A percentile compares a stretch with the other conserved stretches of the same genome.
Conservation (phyloP, 2,329 filamentous ascomycete species). For the Cordyceps tenuipes region DNA sequence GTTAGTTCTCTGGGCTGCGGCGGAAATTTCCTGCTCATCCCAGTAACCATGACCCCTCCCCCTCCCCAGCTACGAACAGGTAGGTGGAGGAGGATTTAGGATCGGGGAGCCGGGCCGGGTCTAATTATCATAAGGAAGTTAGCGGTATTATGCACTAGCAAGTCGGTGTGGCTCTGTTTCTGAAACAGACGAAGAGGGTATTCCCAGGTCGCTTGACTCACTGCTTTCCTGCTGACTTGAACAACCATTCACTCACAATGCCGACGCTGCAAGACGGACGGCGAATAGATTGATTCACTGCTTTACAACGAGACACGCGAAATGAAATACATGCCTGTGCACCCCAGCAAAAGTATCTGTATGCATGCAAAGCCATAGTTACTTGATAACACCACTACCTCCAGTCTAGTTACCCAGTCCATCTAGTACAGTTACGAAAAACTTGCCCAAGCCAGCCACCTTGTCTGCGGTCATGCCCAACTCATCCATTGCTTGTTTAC, state of each 20-base stretch:
- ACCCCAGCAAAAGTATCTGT: no score
- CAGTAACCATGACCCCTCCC: no score
- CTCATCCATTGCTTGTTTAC: not conserved
- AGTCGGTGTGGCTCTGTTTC: not conserved
- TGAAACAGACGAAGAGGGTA: not conserved
- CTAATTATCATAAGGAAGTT: not conserved
- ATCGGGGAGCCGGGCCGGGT: not conserved
- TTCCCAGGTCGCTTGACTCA: not conserved
- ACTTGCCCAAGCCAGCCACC: not conserved
- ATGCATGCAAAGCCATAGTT: no score
- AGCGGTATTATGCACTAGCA: no score
- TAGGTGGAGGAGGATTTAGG: no score
- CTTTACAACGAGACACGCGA: not conserved
- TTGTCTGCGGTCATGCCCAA: not conserved
- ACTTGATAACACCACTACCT: no score
- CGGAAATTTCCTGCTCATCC: no score
- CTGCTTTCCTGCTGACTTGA: no score
- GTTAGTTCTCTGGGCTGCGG: no score
- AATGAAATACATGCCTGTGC: no score
- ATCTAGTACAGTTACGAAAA: not conserved
- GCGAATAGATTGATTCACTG: not conserved
- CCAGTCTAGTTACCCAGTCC: not conserved
- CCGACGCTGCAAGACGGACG: not conserved
- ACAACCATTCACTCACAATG: not conserved
- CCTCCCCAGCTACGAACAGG: no score